Evolutionary conservation across 2,329 filamentous ascomycete genomes (phyloP).

Genomic region (Gaeumannomyces tritici): DNA sequence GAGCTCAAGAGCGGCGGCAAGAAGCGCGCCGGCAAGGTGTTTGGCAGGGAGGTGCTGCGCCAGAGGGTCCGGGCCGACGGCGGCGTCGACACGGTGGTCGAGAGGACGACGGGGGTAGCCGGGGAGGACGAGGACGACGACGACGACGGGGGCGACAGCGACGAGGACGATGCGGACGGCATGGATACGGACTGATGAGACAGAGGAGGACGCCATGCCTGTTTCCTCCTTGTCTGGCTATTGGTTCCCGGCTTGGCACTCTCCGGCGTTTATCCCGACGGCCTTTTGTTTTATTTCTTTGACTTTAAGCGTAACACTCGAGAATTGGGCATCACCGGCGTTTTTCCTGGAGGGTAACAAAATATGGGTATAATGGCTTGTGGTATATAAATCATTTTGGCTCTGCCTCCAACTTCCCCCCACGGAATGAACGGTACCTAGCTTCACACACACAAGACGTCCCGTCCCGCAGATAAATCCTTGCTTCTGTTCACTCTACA

Average conservation of each 20-base stretch:
- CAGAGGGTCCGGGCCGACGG: slow-evolving; percentile 25
- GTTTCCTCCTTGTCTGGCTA: neutral
- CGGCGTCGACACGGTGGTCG: slow-evolving; percentile 25
- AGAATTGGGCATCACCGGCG: slow-evolving; percentile 11
- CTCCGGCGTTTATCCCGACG: neutral
- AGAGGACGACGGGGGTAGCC: slow-evolving; percentile 6
- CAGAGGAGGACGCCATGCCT: no score
- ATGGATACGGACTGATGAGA: slow-evolving; percentile 27
- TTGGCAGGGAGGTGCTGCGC: slow-evolving; percentile 26
- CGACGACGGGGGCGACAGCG: slow-evolving; percentile 22
- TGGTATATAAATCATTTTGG: neutral
- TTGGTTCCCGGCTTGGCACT: neutral
- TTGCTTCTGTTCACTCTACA: slow-evolving; percentile 10
- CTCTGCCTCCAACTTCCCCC: neutral
- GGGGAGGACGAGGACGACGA: slow-evolving; percentile 12
- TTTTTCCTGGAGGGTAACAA: neutral
- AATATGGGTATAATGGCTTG: neutral
- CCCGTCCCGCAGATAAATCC: neutral
- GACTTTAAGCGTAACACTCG: neutral
- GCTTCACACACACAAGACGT: neutral
- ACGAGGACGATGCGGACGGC: slow-evolving; percentile 12
- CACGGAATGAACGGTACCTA: slow-evolving; percentile 4
- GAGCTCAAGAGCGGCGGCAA: slow-evolving; percentile 15
- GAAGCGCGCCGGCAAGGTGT: slow-evolving; percentile 14
- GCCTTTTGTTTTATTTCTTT: neutral